Evolutionary conservation across 352 stramenopile genomes (phyloP), one percentile per base, ranked within the genome.

Genomic region (Aphanomyces cochlioides): DNA sequence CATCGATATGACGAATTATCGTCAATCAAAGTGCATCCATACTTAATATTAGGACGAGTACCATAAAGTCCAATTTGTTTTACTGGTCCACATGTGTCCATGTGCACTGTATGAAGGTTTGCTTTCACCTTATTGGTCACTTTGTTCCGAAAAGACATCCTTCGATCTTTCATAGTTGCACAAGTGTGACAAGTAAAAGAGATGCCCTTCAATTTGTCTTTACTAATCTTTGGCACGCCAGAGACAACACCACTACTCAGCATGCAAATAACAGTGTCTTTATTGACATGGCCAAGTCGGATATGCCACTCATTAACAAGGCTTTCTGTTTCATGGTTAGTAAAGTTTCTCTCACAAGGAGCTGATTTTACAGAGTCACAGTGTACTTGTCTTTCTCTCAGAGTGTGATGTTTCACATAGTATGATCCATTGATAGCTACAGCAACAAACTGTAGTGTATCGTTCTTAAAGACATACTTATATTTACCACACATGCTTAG

Each of bases 81-180:
- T 53, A 53, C 45, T 53, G 45, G 45, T n/a, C 45, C 45, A 53
- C 45, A 53, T n/a, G n/a, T 53, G n/a, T 53, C 45, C 45, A 53
- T 53, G n/a, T 53, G 45, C 45, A 53, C 13, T 53, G 45, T 53
- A 19, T 53, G 45, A 53, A 15, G n/a, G n/a, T 53, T 53, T 53
- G 13, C 45, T n/a, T 53, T 53, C 45, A 19, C 45, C n/a, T 19
- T 15, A n/a, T 15, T 53, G 13, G 13, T 19, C 13, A 53, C 45
- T n/a, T 19, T n/a, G 45, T 53, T 53, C 13, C 45, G 45, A 53
- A 53, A 53, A 15, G 45, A 53, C 45, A 53, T 53, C n/a, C 45
- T 53, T 19, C 45, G 13, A n/a, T 19, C 45, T 53, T 53, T 53
- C 45, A 53, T 53, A 53, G 13, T n/a, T 53, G 45, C 45, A 53